A percentile compares a stretch with the other conserved stretches of the same genome.
phyloP scores from a whole-genome alignment of 371 early-diverging fungal species.

The Mortierella sp. region DNA sequence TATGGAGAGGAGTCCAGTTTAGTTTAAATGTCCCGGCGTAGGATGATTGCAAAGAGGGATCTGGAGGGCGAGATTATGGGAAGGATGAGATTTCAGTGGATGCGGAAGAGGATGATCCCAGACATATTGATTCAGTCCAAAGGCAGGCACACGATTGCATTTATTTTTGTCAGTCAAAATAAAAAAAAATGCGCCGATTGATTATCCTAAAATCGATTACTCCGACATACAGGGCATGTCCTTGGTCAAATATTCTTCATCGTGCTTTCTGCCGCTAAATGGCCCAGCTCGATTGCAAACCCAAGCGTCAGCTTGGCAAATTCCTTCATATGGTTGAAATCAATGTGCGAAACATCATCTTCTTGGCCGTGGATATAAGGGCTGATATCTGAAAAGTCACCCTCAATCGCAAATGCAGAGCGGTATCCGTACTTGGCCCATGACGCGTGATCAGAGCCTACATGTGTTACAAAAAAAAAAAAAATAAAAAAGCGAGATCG shows the following conservation, averaged over 20 bases:
- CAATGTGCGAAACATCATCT: constrained; percentile 80
- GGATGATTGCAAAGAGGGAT: too few relatives aligned
- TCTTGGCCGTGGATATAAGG: constrained; percentile 80
- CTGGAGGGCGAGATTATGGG: too few relatives aligned
- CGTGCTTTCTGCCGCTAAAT: constrained; percentile 40
- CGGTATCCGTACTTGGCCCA: constrained; percentile 90
- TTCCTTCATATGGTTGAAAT: constrained; percentile 89
- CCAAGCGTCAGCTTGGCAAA: constrained; percentile 87
- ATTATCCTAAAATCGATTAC: not conserved
- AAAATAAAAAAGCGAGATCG: not conserved
- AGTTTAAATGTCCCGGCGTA: too few relatives aligned
- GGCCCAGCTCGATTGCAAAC: constrained; percentile 86
- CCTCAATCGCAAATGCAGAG: constrained; percentile 91
- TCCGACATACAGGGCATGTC: not conserved
- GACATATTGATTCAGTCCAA: too few relatives aligned
- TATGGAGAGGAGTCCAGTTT: not conserved
- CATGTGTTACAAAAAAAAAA: not conserved
- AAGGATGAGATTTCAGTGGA: too few relatives aligned
- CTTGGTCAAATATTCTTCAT: not conserved
- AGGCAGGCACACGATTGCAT: too few relatives aligned
- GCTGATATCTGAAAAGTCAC: constrained; percentile 71
- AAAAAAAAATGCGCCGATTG: too few relatives aligned
- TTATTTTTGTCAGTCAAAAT: too few relatives aligned
- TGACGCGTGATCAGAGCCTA: constrained; percentile 88
- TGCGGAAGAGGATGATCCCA: too few relatives aligned